These are phyloP conservation scores for Glebionis coronaria DNA, from an alignment of 129 eudicot species.

Conservation along the genomic window DNA sequence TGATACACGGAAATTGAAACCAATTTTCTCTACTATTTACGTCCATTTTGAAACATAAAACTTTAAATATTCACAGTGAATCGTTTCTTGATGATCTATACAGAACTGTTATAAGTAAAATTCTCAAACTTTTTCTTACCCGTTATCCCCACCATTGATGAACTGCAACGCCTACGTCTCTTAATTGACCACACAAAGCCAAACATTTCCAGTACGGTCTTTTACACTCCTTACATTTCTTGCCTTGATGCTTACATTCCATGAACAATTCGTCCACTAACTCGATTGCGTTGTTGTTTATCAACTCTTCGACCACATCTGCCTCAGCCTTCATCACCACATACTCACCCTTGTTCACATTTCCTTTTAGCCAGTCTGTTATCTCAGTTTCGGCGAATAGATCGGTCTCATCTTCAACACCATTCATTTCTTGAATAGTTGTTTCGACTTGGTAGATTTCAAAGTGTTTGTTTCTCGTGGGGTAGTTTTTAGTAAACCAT, in stretches of 20 bases:
- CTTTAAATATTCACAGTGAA: slow-evolving; percentile 3
- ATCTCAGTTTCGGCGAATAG: slow-evolving; percentile 30
- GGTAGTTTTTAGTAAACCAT: slow-evolving; percentile 68
- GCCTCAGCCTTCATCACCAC: slow-evolving; percentile 87
- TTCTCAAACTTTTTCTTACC: neutral
- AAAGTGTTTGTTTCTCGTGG: slow-evolving; percentile 52
- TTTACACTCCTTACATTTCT: slow-evolving; percentile 30
- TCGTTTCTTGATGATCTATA: slow-evolving; percentile 11
- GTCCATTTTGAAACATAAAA: slow-evolving; percentile 7
- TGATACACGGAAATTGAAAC: neutral
- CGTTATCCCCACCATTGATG: slow-evolving; percentile 60
- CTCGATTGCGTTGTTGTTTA: slow-evolving; percentile 40
- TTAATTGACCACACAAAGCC: slow-evolving; percentile 6
- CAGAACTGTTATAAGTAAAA: slow-evolving; percentile 1
- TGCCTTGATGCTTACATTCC: slow-evolving; percentile 51
- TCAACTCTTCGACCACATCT: slow-evolving; percentile 59
- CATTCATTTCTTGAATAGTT: slow-evolving; percentile 17
- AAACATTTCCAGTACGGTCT: slow-evolving; percentile 27
- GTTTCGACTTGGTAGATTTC: slow-evolving; percentile 48
- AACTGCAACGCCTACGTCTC: slow-evolving; percentile 31
- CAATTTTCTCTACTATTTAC: slow-evolving; percentile 7
- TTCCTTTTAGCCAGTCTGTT: slow-evolving; percentile 58
- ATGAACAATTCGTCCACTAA: slow-evolving; percentile 63
- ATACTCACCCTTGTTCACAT: slow-evolving; percentile 57
- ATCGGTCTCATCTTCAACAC: slow-evolving; percentile 2